A percentile compares a stretch with the other conserved stretches of the same genome.
Evolutionary conservation across 108 stramenopile species (phyloP).

Genomic region (Phaeodactylum tricornutum): DNA sequence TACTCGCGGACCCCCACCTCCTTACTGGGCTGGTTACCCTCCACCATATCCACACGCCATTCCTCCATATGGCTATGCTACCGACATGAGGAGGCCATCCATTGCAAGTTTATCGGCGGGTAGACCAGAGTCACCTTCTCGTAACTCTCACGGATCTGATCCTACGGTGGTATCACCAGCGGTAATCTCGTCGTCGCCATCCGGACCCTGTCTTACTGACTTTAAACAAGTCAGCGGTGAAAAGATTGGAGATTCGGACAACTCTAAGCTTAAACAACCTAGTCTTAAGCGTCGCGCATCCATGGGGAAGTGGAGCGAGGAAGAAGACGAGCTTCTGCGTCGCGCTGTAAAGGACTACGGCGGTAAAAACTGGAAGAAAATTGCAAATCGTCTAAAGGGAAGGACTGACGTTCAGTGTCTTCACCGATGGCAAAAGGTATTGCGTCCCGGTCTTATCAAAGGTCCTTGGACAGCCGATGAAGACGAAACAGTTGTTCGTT

Average conservation of each 20-base stretch:
- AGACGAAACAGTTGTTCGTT: slow-evolving; percentile 63
- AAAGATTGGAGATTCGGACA: no score
- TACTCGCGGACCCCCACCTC: no score
- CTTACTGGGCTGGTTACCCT: neutral
- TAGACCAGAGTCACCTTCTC: no score
- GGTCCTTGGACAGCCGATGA: slow-evolving; percentile 97
- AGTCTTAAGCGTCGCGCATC: slow-evolving; percentile 75
- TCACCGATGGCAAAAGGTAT: slow-evolving; percentile 98
- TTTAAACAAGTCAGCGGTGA: no score
- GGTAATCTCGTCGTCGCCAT: no score
- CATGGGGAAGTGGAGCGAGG: slow-evolving; percentile 82
- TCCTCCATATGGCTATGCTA: neutral
- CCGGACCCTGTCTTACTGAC: no score
- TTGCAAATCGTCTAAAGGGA: slow-evolving; percentile 65
- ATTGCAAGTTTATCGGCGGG: no score
- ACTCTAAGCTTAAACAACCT: no score
- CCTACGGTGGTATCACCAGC: no score
- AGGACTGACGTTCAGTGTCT: slow-evolving; percentile 94
- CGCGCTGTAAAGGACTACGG: slow-evolving; percentile 76
- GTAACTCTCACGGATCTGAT: no score
- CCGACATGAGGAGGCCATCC: no score
- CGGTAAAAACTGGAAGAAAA: slow-evolving; percentile 97
- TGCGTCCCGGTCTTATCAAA: slow-evolving; percentile 94
- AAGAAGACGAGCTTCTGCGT: slow-evolving; percentile 67
- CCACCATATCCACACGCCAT: neutral